phyloP scores from a whole-genome alignment of 352 stramenopile genomes.

The Blastocystis sp. region DNA sequence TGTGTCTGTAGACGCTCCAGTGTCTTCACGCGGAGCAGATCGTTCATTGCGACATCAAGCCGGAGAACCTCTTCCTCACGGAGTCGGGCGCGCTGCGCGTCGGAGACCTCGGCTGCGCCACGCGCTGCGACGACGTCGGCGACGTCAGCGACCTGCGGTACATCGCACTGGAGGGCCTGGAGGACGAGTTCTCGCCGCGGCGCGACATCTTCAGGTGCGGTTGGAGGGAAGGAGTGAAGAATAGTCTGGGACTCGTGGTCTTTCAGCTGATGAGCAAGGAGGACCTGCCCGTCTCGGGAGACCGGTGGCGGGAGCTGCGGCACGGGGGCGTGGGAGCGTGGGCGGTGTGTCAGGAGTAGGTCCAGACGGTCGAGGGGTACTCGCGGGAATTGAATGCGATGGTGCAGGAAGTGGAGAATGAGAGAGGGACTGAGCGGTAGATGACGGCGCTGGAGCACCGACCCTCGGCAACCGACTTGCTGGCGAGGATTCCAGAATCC shows the following conservation, averaged over 20 bases:
- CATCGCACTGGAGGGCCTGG: slow-evolving; percentile 37
- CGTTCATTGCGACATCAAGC: slow-evolving; percentile 77
- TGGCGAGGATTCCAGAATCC: not conserved
- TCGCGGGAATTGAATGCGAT: slow-evolving; percentile 28
- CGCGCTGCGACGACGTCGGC: slow-evolving; percentile 9
- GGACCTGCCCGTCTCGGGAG: slow-evolving; percentile 13
- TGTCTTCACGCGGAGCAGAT: slow-evolving; percentile 80
- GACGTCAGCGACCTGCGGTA: slow-evolving; percentile 32
- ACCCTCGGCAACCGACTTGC: slow-evolving; percentile 6
- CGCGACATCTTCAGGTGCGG: slow-evolving; percentile 23
- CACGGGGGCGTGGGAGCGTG: not conserved
- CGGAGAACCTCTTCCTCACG: slow-evolving; percentile 82
- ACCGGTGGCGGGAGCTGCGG: slow-evolving; percentile 31
- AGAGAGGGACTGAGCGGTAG: not conserved
- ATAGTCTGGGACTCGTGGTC: slow-evolving; percentile 25
- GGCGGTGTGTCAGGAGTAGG: not conserved
- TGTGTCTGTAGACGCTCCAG: not conserved
- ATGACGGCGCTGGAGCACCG: not conserved
- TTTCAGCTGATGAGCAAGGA: slow-evolving; percentile 25
- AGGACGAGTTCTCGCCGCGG: not conserved
- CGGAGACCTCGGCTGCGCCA: slow-evolving; percentile 47
- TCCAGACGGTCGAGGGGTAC: slow-evolving; percentile 17
- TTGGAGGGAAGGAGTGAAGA: not conserved
- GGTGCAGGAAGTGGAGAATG: slow-evolving; percentile 26
- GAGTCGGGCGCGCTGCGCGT: slow-evolving; percentile 75